Percentiles rank a stretch among this genome's conserved stretches.
Conservation (phyloP, 2,329 filamentous ascomycete species). For the Parafenestella ontariensis region DNA sequence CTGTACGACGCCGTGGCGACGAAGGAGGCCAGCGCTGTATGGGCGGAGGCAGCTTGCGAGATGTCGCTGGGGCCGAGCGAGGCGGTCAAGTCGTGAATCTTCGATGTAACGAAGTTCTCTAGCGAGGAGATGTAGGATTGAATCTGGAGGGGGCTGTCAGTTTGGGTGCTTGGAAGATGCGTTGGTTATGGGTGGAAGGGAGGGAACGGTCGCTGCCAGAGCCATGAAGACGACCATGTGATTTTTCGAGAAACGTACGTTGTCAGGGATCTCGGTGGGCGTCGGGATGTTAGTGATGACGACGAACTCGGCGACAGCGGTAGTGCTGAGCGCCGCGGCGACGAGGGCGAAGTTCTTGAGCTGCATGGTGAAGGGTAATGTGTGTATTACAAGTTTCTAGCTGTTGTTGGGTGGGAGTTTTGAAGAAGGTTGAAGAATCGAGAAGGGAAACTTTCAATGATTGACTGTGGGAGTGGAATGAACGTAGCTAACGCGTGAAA, state of each 20-base stretch:
- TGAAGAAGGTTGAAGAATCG: neutral
- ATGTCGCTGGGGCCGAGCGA: constrained; percentile 13
- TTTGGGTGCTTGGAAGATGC: neutral
- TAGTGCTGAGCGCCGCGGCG: constrained; percentile 24
- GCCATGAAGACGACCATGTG: neutral
- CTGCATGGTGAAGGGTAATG: constrained; percentile 21
- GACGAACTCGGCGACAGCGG: constrained; percentile 28
- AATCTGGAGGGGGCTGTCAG: constrained; percentile 9
- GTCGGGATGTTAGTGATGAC: constrained; percentile 23
- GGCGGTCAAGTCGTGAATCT: constrained; percentile 20
- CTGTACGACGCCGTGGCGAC: constrained; percentile 25
- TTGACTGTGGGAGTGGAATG: neutral
- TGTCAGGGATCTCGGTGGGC: constrained; percentile 20
- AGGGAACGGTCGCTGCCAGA: no score
- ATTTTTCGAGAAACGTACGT: constrained; percentile 15
- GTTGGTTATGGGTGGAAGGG: neutral
- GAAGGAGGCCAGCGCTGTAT: constrained; percentile 26
- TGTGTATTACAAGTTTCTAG: neutral
- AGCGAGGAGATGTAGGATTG: constrained; percentile 23
- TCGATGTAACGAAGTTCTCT: constrained; percentile 15
- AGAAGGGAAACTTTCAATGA: neutral
- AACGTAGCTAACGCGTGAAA: neutral
- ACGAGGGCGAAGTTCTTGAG: constrained; percentile 23
- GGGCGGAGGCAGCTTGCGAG: constrained; percentile 21
- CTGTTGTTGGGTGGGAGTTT: neutral